Conservation (phyloP, 2,329 filamentous ascomycete species). For the Teratosphaeria pseudoeucalypti region DNA sequence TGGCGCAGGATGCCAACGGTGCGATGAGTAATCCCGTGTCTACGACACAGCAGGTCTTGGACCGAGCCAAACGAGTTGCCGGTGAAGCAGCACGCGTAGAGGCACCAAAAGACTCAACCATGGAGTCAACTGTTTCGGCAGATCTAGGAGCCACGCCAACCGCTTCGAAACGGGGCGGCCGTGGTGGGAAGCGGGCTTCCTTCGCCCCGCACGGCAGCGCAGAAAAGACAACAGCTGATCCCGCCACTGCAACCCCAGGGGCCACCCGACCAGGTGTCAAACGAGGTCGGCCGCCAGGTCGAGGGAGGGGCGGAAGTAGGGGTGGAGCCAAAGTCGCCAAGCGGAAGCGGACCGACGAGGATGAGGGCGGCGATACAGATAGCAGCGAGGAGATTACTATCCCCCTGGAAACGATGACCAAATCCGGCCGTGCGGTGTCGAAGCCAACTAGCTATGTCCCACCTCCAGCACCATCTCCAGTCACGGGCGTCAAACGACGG, state of each 20-base stretch:
- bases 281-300: conserved; percentile 14
- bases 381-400: conserved; percentile 36
- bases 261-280: not conserved
- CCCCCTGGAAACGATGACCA: conserved; percentile 55
- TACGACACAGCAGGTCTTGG: not conserved
- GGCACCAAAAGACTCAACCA: not conserved
- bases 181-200: not conserved
- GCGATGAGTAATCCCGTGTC: not conserved
- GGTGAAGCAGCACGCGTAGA: not conserved
- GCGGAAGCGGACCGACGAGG: conserved; percentile 24
- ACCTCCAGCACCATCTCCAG: conserved; percentile 39
- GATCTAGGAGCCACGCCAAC: conserved; percentile 1
- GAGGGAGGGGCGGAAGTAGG: conserved; percentile 19
- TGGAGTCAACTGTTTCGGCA: not conserved
- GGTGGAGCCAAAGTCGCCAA: conserved; percentile 28
- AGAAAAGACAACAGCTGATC: not conserved
- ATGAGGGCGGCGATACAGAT: conserved; percentile 29
- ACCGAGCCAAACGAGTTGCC: not conserved
- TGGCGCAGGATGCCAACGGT: conserved; percentile 15
- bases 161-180: conserved; percentile 6
- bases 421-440: conserved; percentile 63
- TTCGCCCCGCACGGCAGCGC: not conserved
- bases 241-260: not conserved
- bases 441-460: conserved; percentile 56
- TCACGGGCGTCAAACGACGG: conserved; percentile 41